Evolutionary conservation across 164 flowering plant genomes (phyloP).

Genomic region (Buxus sempervirens): DNA sequence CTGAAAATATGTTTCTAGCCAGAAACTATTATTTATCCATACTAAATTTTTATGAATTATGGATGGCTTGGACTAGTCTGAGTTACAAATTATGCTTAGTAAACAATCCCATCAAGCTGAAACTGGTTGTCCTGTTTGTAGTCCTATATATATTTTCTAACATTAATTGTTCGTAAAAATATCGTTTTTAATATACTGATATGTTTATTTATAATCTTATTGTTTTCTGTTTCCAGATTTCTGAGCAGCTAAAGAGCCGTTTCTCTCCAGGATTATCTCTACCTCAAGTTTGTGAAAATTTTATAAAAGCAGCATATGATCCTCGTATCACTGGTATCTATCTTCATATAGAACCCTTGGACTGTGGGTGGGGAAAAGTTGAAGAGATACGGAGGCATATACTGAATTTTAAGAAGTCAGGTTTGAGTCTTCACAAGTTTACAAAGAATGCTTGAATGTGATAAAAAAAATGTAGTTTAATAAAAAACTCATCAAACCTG

Average conservation of each 20-base stretch:
- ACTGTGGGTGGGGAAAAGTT: conserved; percentile 93
- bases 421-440: conserved; percentile 22
- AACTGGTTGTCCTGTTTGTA: no score
- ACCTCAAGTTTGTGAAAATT: conserved; percentile 91
- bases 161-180: no score
- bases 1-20: no score
- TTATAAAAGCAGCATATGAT: conserved; percentile 87
- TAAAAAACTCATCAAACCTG: no score
- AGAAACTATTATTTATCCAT: no score
- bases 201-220: conserved; percentile 1
- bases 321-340: conserved; percentile 85
- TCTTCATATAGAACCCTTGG: conserved; percentile 78
- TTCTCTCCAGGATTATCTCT: conserved; percentile 79
- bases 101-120: no score
- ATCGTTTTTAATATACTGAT: no score
- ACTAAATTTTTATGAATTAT: no score
- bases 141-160: no score
- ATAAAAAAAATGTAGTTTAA: no score
- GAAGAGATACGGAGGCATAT: conserved; percentile 93
- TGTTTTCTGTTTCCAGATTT: conserved; percentile 45
- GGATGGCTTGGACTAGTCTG: no score
- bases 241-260: conserved; percentile 80
- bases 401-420: conserved; percentile 77
- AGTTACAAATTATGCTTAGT: no score
- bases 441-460: background rate